Base-by-base conservation (phyloP, 2,329 filamentous ascomycete species). In the Scytalidium lignicola region DNA sequence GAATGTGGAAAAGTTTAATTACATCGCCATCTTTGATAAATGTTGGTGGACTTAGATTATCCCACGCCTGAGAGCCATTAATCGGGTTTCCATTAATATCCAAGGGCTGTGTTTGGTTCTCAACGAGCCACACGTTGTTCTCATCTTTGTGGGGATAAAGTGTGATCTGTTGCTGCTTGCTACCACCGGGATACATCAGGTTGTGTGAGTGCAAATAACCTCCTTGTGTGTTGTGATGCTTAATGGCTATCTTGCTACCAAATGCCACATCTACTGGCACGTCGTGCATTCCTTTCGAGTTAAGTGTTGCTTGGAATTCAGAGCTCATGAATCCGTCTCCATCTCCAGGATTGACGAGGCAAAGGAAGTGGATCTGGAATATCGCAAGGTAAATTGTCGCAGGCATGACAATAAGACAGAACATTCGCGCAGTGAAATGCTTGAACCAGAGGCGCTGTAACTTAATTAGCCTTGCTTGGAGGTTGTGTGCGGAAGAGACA, bases 301-400 rank as follows among this genome's bases (percentile, higher is more conserved):
- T 99, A 58, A 99, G 76, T 2, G 93, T 97, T 26, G 93, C 88
- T 73, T 99, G 93, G 75, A 99, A 99, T 66, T 99, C 93, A 48
- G 92, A 96, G 65, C 91, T 96, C 93, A 99, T 99, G 76, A 99
- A 99, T 48, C 93, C 93, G 69, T 99, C 93, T 48, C 93, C 93
- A 46, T 99, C 93, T 52, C 93, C 93, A 22, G 93, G 93, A 71
- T 99, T 99, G 52, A 86, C 81, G 40, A 99, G 79, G 74, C 89
- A 95, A 58, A 91, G 59, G 71, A 99, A 99, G 75, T 99, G 93
- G 62, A 99, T 95, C 47, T 82, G 91, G 64, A 99, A 99, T 88
- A 97, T 96, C 63, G 82, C 85, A 76, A 96, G 85, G 74, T 99
- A 99, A 72, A 99, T 96, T 29, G 82, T 83, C 21, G 87, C 58